phyloP scores from a whole-genome alignment of 257 asterid species.

The Verbascum thapsus region DNA sequence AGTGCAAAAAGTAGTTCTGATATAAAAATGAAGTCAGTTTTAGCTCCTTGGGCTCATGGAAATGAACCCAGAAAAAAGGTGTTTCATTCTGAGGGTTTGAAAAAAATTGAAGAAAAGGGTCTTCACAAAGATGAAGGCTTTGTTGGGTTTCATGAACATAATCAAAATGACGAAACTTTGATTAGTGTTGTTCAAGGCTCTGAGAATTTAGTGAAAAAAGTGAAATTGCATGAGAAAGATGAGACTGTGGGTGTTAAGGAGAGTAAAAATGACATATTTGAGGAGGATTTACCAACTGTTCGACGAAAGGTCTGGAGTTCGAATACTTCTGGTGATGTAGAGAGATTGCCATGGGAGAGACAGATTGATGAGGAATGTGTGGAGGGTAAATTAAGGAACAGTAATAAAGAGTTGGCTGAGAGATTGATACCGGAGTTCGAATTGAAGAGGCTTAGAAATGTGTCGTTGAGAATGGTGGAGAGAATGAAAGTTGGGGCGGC shows the following conservation, averaged over 20 bases:
- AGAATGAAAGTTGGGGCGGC: conserved; percentile 77
- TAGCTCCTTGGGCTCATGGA: conserved; percentile 82
- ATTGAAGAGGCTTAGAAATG: conserved; percentile 74
- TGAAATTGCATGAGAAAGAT: conserved; percentile 4
- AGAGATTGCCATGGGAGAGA: conserved; percentile 65
- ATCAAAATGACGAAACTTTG: conserved; percentile 26
- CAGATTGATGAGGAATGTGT: conserved; percentile 30
- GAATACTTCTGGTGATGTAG: conserved; percentile 23
- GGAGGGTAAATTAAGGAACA: conserved; percentile 39
- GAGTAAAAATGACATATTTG: conserved; percentile 19
- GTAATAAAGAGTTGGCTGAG: conserved; percentile 62
- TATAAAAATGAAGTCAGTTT: conserved; percentile 39
- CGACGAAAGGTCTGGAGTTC: conserved; percentile 4
- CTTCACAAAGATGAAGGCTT: conserved; percentile 14
- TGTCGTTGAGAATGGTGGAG: conserved; percentile 78
- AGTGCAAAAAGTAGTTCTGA: conserved; percentile 20
- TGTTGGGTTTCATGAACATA: conserved; percentile 29
- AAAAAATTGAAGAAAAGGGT: conserved; percentile 25
- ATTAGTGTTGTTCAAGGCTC: conserved; percentile 26
- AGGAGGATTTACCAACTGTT: conserved; percentile 24
- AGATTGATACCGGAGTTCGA: conserved; percentile 72
- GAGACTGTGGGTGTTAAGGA: conserved; percentile 26
- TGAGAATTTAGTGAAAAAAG: conserved; percentile 26
- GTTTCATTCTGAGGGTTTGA: conserved; percentile 31
- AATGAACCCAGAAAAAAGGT: conserved; percentile 34